Conservation (phyloP, 768 basidiomycete genomes). For the Suillus brevipes region DNA sequence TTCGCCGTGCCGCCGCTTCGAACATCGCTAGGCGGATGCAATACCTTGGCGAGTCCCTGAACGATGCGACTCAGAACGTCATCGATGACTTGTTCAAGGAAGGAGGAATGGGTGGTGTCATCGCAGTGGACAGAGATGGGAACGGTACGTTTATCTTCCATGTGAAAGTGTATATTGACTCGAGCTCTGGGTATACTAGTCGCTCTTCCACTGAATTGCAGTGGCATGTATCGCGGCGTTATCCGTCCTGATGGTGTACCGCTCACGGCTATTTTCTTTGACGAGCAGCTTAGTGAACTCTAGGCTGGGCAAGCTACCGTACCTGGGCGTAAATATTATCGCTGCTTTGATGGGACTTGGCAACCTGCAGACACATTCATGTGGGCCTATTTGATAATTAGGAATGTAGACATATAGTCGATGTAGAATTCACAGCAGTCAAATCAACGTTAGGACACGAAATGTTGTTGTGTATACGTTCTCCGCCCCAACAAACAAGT, state of each 20-base stretch:
- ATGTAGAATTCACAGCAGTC: not conserved
- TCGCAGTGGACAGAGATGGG: slow-evolving; percentile 69
- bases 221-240: slow-evolving; percentile 83
- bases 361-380: not conserved
- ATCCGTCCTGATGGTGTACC: slow-evolving; percentile 68
- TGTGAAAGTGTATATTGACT: not conserved
- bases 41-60: slow-evolving; percentile 56
- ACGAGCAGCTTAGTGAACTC: slow-evolving; percentile 48
- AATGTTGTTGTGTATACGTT: not conserved
- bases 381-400: not conserved
- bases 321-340: not conserved
- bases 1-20: slow-evolving; percentile 64
- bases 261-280: slow-evolving; percentile 74
- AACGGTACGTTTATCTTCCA: slow-evolving; percentile 47
- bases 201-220: slow-evolving; percentile 70
- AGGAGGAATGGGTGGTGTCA: slow-evolving; percentile 73
- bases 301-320: slow-evolving; percentile 2
- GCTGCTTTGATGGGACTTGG: not conserved
- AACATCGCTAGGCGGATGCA: slow-evolving; percentile 69
- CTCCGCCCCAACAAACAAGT: slow-evolving; percentile 30
- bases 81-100: slow-evolving; percentile 57
- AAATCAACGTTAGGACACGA: no score
- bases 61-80: slow-evolving; percentile 52
- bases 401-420: not conserved
- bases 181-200: slow-evolving; percentile 42